Conservation (phyloP, 1,284 basidiomycete species). For the Chondrostereum purpureum region DNA sequence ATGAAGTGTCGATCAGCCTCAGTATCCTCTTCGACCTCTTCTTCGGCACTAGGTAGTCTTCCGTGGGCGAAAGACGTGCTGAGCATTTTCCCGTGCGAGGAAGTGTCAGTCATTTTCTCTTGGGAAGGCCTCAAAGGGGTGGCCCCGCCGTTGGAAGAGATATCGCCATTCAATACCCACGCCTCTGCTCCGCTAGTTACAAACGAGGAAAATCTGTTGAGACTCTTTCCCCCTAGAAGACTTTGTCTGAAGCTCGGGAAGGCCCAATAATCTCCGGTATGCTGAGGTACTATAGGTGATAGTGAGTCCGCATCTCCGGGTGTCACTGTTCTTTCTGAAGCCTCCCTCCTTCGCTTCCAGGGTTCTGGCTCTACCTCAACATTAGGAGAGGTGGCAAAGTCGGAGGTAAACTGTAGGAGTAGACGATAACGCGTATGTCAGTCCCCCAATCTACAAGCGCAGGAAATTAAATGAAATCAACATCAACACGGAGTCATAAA, state of each 20-base stretch:
- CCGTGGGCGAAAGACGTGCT: constrained; percentile 17
- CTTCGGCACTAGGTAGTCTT: constrained; percentile 18
- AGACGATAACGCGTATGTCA: too few relatives aligned
- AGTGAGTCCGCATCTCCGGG: constrained; percentile 42
- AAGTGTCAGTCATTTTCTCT: neutral
- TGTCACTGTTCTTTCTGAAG: constrained; percentile 42
- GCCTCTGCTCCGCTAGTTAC: constrained; percentile 82
- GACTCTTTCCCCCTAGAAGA: constrained; percentile 66
- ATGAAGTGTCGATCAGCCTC: constrained; percentile 66
- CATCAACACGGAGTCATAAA: too few relatives aligned
- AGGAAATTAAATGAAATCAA: too few relatives aligned
- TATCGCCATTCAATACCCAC: constrained; percentile 61
- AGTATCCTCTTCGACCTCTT: constrained; percentile 28
- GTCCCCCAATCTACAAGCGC: too few relatives aligned
- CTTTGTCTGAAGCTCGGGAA: constrained; percentile 67
- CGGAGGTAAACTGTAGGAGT: constrained; percentile 54
- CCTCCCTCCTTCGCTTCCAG: constrained; percentile 28
- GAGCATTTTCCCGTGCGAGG: constrained; percentile 9
- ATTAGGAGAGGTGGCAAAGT: constrained; percentile 47
- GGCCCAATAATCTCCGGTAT: constrained; percentile 70
- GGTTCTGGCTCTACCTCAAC: constrained; percentile 29
- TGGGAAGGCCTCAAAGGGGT: constrained; percentile 4
- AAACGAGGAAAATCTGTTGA: constrained; percentile 80
- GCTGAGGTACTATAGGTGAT: constrained; percentile 55
- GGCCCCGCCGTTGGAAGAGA: constrained; percentile 17